A percentile compares a stretch with the other conserved stretches of the same genome.
Evolutionary conservation across 1,284 basidiomycete genomes (phyloP).

Genomic region (Sanghuangporus weigelae): DNA sequence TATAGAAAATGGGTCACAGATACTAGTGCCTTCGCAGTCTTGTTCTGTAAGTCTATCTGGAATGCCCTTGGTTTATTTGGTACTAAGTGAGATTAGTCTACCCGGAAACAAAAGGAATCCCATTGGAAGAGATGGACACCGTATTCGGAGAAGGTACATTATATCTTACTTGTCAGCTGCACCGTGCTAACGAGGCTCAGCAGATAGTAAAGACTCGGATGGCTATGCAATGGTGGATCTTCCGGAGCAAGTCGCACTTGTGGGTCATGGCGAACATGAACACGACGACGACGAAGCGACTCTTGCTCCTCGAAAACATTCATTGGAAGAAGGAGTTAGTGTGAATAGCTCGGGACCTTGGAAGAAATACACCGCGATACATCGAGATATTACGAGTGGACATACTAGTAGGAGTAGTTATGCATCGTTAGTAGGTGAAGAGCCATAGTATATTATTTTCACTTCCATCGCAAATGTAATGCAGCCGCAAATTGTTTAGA

Average conservation of each 20-base stretch:
- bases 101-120: slow-evolving; percentile 76
- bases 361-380: background rate
- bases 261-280: slow-evolving; percentile 13
- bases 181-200: background rate
- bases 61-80: slow-evolving; percentile 1
- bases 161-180: background rate
- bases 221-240: slow-evolving; percentile 11
- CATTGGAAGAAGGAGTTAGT: slow-evolving; percentile 1
- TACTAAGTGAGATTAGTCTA: slow-evolving; percentile 49
- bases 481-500: background rate
- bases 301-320: slow-evolving; percentile 9
- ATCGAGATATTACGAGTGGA: slow-evolving; percentile 2
- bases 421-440: slow-evolving; percentile 8
- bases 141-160: slow-evolving; percentile 72
- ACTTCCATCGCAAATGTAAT: background rate
- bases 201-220: slow-evolving; percentile 4
- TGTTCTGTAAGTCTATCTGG: slow-evolving; percentile 5
- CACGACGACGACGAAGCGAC: slow-evolving; percentile 15
- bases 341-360: background rate
- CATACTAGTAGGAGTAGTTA: slow-evolving; percentile 9
- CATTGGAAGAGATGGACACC: slow-evolving; percentile 78
- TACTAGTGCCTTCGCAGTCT: background rate
- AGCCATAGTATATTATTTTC: background rate
- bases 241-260: slow-evolving; percentile 14
- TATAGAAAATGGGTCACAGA: too few species aligned